Evolutionary conservation across 2,329 filamentous ascomycete species (phyloP).

Genomic region (Beauveria scarabaeidicola): DNA sequence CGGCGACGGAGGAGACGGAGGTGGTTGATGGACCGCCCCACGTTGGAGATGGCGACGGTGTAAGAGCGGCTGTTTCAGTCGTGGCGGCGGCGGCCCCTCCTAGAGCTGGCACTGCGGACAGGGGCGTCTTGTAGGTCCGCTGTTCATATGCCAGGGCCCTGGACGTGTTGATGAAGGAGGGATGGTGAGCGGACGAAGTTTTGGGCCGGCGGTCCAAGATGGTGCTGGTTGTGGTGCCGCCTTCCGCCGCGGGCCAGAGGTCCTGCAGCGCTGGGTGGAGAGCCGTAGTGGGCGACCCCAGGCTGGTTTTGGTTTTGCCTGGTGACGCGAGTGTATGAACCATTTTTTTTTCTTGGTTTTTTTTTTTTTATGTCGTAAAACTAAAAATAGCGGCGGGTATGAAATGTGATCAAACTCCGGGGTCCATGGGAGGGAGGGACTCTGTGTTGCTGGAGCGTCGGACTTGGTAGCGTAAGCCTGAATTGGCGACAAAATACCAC

Average conservation of each 20-base stretch:
- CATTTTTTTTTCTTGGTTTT: background rate
- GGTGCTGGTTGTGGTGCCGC: background rate
- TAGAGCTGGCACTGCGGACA: conserved; percentile 19
- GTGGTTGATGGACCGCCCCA: conserved; percentile 2
- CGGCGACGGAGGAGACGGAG: conserved; percentile 6
- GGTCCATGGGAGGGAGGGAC: too few species aligned
- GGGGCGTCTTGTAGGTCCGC: conserved; percentile 14
- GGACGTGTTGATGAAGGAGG: conserved; percentile 17
- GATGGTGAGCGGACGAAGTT: conserved; percentile 10
- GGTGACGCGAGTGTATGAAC: background rate
- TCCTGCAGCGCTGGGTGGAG: conserved; percentile 5
- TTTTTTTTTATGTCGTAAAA: background rate
- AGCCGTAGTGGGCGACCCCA: background rate
- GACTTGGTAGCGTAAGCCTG: conserved; percentile 3
- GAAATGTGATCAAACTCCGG: background rate
- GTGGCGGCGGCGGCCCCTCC: conserved; percentile 15
- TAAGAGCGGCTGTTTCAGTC: conserved; percentile 1
- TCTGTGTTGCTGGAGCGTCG: background rate
- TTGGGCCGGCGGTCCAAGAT: conserved; percentile 15
- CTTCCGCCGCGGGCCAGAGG: background rate
- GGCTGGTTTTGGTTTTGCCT: background rate
- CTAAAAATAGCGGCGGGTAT: background rate
- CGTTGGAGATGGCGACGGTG: conserved; percentile 4
- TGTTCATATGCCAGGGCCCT: conserved; percentile 15
- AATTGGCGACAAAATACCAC: background rate